phyloP scores from a whole-genome alignment of 2,329 filamentous ascomycete genomes.

The Podosphaera fusca region DNA sequence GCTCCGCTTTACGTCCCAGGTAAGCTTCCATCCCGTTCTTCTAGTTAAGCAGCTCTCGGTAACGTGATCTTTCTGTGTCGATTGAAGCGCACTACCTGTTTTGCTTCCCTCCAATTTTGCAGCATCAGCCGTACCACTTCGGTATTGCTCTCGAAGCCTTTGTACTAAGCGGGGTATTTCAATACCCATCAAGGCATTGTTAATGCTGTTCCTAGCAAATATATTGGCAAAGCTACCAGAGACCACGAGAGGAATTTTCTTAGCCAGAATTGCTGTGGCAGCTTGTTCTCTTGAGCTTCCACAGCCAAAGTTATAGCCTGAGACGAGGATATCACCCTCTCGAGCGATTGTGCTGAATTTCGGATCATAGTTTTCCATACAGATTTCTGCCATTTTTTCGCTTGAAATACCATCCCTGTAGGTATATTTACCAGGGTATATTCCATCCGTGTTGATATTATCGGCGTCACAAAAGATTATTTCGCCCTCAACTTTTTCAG shows the following conservation, averaged over 20 bases:
- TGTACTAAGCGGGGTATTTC: constrained; percentile 45
- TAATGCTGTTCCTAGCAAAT: constrained; percentile 57
- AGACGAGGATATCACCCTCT: constrained; percentile 57
- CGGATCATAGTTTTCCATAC: constrained; percentile 84
- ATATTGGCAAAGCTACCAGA: constrained; percentile 68
- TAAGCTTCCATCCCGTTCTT: constrained; percentile 61
- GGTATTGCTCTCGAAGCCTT: constrained; percentile 30
- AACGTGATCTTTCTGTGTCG: neutral
- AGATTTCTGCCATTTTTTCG: constrained; percentile 68
- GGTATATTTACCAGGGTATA: constrained; percentile 80
- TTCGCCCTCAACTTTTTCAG: constrained; percentile 59
- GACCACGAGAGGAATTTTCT: constrained; percentile 57
- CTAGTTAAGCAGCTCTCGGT: constrained; percentile 34
- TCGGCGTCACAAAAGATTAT: constrained; percentile 72
- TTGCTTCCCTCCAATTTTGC: neutral
- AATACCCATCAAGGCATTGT: constrained; percentile 52
- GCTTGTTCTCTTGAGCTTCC: constrained; percentile 67
- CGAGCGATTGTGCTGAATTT: constrained; percentile 40
- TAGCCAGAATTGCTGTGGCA: constrained; percentile 66
- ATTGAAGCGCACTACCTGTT: neutral
- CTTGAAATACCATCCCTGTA: constrained; percentile 65
- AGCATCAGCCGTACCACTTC: neutral
- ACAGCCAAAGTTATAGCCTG: constrained; percentile 75
- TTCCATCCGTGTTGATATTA: constrained; percentile 79
- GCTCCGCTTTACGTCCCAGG: constrained; percentile 57